Percentiles rank a stretch among this genome's conserved stretches.
phyloP scores from a whole-genome alignment of 1,284 basidiomycete species.

The Peniophora sp. region DNA sequence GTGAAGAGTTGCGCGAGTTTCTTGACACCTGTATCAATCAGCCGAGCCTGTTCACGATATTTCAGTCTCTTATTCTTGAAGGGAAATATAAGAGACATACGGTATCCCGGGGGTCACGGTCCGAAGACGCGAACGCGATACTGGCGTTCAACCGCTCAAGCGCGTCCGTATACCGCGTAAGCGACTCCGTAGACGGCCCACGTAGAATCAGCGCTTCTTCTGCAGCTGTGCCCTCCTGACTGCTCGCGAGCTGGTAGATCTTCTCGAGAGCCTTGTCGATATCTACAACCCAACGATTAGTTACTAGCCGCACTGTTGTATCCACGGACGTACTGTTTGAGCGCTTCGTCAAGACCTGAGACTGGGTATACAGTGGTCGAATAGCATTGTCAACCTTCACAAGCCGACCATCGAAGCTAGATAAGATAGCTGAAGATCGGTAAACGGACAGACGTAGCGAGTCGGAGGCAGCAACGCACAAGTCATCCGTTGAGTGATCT shows the following conservation, averaged over 20 bases:
- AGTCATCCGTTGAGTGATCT: constrained; percentile 77
- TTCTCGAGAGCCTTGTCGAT: constrained; percentile 69
- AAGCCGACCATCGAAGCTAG: constrained; percentile 70
- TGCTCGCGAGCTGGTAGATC: constrained; percentile 70
- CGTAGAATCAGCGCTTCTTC: constrained; percentile 71
- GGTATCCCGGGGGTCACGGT: constrained; percentile 50
- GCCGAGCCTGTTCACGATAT: constrained; percentile 50
- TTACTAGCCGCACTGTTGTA: not conserved
- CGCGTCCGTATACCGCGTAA: constrained; percentile 59
- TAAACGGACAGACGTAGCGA: not conserved
- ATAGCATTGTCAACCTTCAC: constrained; percentile 78
- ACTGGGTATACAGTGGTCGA: constrained; percentile 64
- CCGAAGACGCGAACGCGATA: constrained; percentile 66
- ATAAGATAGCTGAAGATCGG: constrained; percentile 51
- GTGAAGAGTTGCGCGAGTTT: constrained; percentile 74
- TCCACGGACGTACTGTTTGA: constrained; percentile 46
- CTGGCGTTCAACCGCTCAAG: constrained; percentile 69
- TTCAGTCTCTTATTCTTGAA: constrained; percentile 1
- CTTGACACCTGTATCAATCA: constrained; percentile 73
- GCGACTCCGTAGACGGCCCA: constrained; percentile 68
- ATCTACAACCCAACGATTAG: constrained; percentile 32
- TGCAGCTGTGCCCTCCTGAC: constrained; percentile 65
- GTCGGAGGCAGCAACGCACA: constrained; percentile 37
- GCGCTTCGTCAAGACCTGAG: constrained; percentile 64
- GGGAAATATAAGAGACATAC: constrained; percentile 28